Base-by-base conservation (phyloP, 805 yeast species). In the Spathaspora arborariae region DNA sequence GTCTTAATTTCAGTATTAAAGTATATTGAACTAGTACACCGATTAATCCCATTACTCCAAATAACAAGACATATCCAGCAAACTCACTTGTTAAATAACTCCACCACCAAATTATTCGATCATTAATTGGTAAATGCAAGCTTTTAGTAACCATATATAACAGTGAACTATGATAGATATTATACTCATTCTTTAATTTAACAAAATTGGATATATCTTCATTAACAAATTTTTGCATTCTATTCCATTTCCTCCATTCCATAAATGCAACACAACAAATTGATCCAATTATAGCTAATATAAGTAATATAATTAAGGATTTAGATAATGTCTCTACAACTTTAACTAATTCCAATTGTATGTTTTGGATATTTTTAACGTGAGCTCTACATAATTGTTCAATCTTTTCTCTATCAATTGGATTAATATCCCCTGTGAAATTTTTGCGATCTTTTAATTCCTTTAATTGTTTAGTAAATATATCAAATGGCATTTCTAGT, bases 401-500 rank as follows among this genome's bases (percentile, higher is more conserved):
- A 5, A 24, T 34, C 18, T 45, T 22, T 10, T 35, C 35, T 6
- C 48, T 39, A n/a, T 34, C n/a, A 16, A 41, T 34, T 18, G 26
- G 42, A 53, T 56, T 24, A 5, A 41, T 20, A 15, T 20, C 18
- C 9, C 21, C 33, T 5, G 10, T 19, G 20, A n/a, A 26, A 5
- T 13, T 13, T 6, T 24, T 26, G 7, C 5, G 10, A 13, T 30
- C 26, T 21, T 45, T 44, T 1, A 69, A 60, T 1, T 54, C 46
- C 21, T 60, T 52, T 5, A 85, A 58, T 42, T 72, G 66, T 1
- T 58, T 51, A 37, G 74, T 68, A 2, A 85, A 61, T 10, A 57
- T 48, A 0, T 73, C 72, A 56, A 89, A 87, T 0, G 97, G 97
- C 2, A 54, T 57, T 2, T 75, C 64, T 7, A 92, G 74, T 35